Evolutionary conservation across 805 yeast species (phyloP).

Genomic region (Kazachstania psychrophila): DNA sequence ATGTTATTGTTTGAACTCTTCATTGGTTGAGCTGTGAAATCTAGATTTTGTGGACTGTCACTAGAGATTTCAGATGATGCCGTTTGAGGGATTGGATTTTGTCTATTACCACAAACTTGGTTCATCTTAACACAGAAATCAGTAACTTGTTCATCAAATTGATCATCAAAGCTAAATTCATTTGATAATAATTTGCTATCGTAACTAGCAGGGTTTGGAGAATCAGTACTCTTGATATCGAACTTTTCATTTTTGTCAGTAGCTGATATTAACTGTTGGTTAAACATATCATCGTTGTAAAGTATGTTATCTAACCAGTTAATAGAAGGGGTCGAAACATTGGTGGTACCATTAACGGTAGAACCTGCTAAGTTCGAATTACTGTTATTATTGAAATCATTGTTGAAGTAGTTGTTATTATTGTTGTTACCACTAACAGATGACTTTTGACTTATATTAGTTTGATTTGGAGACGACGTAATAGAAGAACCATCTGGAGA

Average conservation of each 20-base stretch:
- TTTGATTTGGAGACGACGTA: slow-evolving; percentile 3
- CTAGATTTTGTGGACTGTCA: slow-evolving; percentile 2
- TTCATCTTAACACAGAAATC: slow-evolving; percentile 69
- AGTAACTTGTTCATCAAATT: slow-evolving; percentile 61
- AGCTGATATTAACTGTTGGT: slow-evolving; percentile 5
- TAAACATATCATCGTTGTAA: slow-evolving; percentile 12
- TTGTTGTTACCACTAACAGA: neutral
- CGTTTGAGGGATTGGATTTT: slow-evolving; percentile 50
- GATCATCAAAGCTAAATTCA: slow-evolving; percentile 32
- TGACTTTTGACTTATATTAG: neutral
- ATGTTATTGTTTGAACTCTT: neutral
- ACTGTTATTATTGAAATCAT: neutral
- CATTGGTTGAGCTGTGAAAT: slow-evolving; percentile 5
- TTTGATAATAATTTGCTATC: slow-evolving; percentile 14
- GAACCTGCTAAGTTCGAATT: neutral
- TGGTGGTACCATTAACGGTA: neutral
- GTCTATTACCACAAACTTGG: slow-evolving; percentile 75
- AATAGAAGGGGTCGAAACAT: neutral
- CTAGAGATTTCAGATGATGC: neutral
- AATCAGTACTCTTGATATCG: neutral
- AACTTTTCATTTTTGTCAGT: neutral
- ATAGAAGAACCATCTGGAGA: slow-evolving; percentile 7
- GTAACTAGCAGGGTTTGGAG: slow-evolving; percentile 7
- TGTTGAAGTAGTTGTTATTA: slow-evolving; percentile 2
- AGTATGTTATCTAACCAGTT: slow-evolving; percentile 14